Base-by-base conservation (phyloP, 306 rosid species). In the Castanea crenata region DNA sequence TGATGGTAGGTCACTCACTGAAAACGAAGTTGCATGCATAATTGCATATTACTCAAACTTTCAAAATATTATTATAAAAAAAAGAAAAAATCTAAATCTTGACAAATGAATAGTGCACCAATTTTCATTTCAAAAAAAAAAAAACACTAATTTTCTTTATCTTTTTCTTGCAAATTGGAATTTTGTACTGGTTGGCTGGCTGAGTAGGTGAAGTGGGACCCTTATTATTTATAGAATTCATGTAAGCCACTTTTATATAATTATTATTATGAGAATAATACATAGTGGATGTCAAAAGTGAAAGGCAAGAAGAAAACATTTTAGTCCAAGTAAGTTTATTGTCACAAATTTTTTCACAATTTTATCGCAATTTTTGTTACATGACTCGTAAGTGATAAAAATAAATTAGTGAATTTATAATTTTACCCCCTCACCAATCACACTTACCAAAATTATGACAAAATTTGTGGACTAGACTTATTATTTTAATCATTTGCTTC, bases 331-430 rank as follows among this genome's bases (percentile, higher is more conserved):
- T 2, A 2, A 38, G 46, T 0, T 1, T 8, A 8, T 0, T 2
- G 3, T 0, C 0, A 41, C 46, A 8, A 41, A 7, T 41, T 41
- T 38, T 41, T 41, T 41, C 3, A 41, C 3, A 41, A 41, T 41
- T 41, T 41, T 41, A 2, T 0, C 0, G 0, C 0, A 1, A 29
- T 1, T 29, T 29, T 29, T 29, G 31, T 2, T 29, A 29, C 1
- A 3, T 6, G 0, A 6, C 0, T 38, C 11, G 2, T 38, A 0
- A 8, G 0, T 8, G 46, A 2, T 41, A 0, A 0, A 41, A 41
- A 41, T 41, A 8, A 41, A 2, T 8, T 38, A 38, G 0, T 38
- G 7, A 0, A 2, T 6, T 6, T 0, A 38, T 6, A 0, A 38
- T 38, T 38, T 6, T 0, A 38, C 0, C 0, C 0, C 6, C 10